phyloP scores from a whole-genome alignment of 106 monocot genomes.

The Dioscorea alata region DNA sequence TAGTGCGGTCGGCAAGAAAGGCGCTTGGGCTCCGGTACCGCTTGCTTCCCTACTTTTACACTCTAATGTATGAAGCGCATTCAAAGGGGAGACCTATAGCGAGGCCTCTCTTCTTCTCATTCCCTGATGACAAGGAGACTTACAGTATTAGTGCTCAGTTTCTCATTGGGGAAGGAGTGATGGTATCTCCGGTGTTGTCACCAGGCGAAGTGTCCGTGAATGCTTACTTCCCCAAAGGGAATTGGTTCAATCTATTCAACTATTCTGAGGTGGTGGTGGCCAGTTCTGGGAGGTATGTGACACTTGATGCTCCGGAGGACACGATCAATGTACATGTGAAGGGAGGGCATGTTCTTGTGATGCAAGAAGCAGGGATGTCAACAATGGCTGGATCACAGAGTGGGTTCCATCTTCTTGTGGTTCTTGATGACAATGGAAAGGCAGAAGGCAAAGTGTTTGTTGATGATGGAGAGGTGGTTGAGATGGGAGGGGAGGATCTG shows the following conservation, averaged over 20 bases:
- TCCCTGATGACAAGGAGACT: conserved; percentile 32
- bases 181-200: conserved; percentile 51
- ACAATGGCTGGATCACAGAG: conserved; percentile 12
- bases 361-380: conserved; percentile 28
- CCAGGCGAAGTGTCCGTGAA: conserved; percentile 20
- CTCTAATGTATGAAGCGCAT: conserved; percentile 64
- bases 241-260: conserved; percentile 54
- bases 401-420: conserved; percentile 38
- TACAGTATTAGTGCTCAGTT: conserved; percentile 51
- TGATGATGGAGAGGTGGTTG: conserved; percentile 33
- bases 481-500: conserved; percentile 29
- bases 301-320: conserved; percentile 42
- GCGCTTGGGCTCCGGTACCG: conserved; percentile 65
- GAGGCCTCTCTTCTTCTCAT: conserved; percentile 75
- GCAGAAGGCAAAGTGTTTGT: conserved; percentile 30
- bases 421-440: conserved; percentile 7
- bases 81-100: conserved; percentile 60
- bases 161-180: conserved; percentile 32
- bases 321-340: conserved; percentile 38
- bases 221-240: conserved; percentile 45
- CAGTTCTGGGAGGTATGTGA: conserved; percentile 14
- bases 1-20: conserved; percentile 38
- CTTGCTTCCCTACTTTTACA: conserved; percentile 68
- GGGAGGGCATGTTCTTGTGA: conserved; percentile 22
- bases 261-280: conserved; percentile 5